These are phyloP conservation scores for Russula sp. DNA, from an alignment of 768 basidiomycete species.

Conservation along the genomic window DNA sequence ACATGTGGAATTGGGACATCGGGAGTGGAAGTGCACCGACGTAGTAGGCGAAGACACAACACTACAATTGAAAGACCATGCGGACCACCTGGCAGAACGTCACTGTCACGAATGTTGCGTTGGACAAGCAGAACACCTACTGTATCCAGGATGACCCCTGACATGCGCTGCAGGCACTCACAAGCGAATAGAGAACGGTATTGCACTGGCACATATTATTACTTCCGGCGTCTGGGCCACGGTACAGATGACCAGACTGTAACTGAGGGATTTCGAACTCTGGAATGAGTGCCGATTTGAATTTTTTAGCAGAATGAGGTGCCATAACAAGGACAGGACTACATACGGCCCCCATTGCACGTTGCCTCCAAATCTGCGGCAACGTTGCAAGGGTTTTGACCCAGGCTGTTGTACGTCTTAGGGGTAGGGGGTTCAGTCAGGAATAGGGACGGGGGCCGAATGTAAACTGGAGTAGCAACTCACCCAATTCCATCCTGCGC, in stretches of 20 bases:
- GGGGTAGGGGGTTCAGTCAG: neutral
- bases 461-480: neutral
- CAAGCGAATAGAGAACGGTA: slow-evolving; percentile 1
- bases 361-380: neutral
- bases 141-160: neutral
- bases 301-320: no score
- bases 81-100: neutral
- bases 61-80: neutral
- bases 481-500: slow-evolving; percentile 5
- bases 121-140: neutral
- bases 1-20: neutral
- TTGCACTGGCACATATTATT: neutral
- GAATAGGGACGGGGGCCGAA: neutral
- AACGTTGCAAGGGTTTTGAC: slow-evolving; percentile 8
- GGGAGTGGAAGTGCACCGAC: neutral
- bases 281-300: neutral
- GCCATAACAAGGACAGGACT: neutral
- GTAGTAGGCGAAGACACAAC: neutral
- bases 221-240: neutral
- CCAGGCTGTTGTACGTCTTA: slow-evolving; percentile 5
- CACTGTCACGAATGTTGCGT: neutral
- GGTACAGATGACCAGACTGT: neutral
- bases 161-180: neutral
- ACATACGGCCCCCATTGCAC: slow-evolving; percentile 1
- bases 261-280: neutral